These are phyloP conservation scores for Psilocybe tampanensis DNA, from an alignment of 768 basidiomycete genomes.

Conservation along the genomic window DNA sequence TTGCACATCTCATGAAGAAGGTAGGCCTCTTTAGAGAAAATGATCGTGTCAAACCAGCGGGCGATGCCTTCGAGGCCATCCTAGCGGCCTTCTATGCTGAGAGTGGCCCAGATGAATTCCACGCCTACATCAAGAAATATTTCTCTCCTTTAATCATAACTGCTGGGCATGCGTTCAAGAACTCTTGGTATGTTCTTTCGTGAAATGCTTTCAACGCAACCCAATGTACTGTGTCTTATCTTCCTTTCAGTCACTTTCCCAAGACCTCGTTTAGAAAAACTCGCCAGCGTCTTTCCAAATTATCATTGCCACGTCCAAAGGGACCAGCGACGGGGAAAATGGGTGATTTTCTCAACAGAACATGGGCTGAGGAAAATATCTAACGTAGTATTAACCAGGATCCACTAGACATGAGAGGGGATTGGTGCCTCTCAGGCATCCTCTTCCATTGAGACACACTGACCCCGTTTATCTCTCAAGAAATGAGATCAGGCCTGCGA, in stretches of 20 bases:
- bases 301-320: too few species aligned
- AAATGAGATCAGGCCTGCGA: background rate
- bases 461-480: background rate
- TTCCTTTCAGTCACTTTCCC: too few species aligned
- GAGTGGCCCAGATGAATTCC: slow-evolving; percentile 37
- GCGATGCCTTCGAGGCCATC: slow-evolving; percentile 50
- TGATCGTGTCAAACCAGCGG: slow-evolving; percentile 35
- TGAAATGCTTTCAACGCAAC: background rate
- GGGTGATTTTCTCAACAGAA: too few species aligned
- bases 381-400: too few species aligned
- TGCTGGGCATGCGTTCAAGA: slow-evolving; percentile 27
- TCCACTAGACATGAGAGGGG: too few species aligned
- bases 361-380: too few species aligned
- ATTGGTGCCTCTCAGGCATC: too few species aligned
- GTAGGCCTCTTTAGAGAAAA: slow-evolving; percentile 26
- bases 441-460: too few species aligned
- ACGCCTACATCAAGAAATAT: slow-evolving; percentile 38
- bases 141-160: slow-evolving; percentile 39
- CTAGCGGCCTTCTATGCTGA: slow-evolving; percentile 46
- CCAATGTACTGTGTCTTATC: too few species aligned
- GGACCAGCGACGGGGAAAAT: too few species aligned
- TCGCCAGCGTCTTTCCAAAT: too few species aligned
- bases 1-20: slow-evolving; percentile 39
- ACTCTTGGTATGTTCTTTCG: slow-evolving; percentile 9
- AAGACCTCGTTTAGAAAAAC: too few species aligned